These are phyloP conservation scores for Leucocoprinus sp. DNA, from an alignment of 768 basidiomycete genomes.

Conservation along the genomic window DNA sequence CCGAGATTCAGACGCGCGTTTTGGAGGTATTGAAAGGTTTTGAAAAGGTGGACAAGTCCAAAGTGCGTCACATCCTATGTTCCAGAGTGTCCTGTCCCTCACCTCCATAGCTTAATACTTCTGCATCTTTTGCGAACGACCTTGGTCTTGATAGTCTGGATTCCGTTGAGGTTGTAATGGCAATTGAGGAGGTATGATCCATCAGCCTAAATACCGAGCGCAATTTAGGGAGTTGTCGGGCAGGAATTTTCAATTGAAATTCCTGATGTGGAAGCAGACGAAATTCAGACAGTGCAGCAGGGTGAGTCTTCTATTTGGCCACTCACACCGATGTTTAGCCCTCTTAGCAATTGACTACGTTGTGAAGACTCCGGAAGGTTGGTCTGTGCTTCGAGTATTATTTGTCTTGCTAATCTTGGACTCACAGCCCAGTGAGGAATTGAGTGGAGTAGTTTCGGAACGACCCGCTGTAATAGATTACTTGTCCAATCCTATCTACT, in stretches of 20 bases:
- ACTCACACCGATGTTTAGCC: constrained; percentile 13
- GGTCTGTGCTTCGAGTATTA: constrained; percentile 13
- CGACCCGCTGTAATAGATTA: constrained; percentile 29
- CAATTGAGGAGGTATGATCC: constrained; percentile 76
- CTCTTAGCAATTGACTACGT: constrained; percentile 87
- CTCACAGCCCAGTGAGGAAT: constrained; percentile 39
- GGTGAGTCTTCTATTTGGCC: constrained; percentile 40
- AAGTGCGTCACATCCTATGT: constrained; percentile 34
- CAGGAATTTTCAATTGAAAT: constrained; percentile 98
- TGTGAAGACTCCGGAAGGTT: constrained; percentile 85
- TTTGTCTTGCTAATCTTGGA: constrained; percentile 16
- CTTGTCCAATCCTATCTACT: constrained; percentile 23
- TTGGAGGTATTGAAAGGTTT: constrained; percentile 81
- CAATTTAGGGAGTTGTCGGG: constrained; percentile 6
- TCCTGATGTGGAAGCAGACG: constrained; percentile 93
- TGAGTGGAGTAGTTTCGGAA: constrained; percentile 23
- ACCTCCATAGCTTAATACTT: constrained; percentile 47
- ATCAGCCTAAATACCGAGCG: background rate
- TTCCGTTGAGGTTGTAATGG: constrained; percentile 97
- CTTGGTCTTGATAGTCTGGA: constrained; percentile 94
- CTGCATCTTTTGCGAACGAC: constrained; percentile 69
- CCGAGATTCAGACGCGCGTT: constrained; percentile 66
- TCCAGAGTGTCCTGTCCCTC: constrained; percentile 1
- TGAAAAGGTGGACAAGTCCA: constrained; percentile 76
- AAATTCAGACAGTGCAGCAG: constrained; percentile 85